Base-by-base conservation (phyloP, 208 protist species). In the Leishmania turanica region DNA sequence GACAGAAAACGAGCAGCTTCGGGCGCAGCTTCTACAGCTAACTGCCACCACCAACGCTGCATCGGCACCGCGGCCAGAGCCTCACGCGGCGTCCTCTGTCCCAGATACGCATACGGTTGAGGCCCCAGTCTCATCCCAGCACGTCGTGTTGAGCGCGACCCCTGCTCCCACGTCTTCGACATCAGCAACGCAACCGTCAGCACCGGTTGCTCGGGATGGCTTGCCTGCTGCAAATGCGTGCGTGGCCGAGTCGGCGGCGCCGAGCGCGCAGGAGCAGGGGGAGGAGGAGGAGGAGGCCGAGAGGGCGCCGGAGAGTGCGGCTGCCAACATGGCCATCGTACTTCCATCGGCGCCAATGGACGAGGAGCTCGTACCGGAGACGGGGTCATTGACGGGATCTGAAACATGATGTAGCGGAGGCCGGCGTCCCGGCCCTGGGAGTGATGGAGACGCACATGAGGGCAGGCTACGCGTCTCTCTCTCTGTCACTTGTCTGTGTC, bases 1-100 rank as follows among this genome's bases (percentile, higher is more conserved):
- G 21, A 7, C 66, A 1, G 87, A 92, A 64, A 88, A 86, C 53
- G 79, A 78, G 27, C 34, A 49, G 27, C 60, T 88, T 49, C 79
- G 81, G 42, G 72, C 64, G 13, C 77, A 88, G 77, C 24, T 89
- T 54, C 73, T 51, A 11, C 31, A 83, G 53, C 42, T 84, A 3
- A 78, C 56, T 7, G 56, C 53, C 58, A 8, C 75, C n/a, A 13
- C n/a, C 27, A 72, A 17, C 45, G 45, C 37, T 11, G 31, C 79
- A 17, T 6, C 75, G 0, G 13, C 65, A 42, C 53, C 74, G 19
- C 66, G n/a, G 17, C n/a, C 54, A 47, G 53, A 74, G 34, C 24
- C 42, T 53, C 51, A 21, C 9, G 51, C 51, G 51, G 5, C 15
- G 15, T 6, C 51, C 7, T 13, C 66, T 72, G 21, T 31, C 40